These are phyloP conservation scores for Xylariomycetidae sp. DNA, from an alignment of 2,329 filamentous ascomycete species.

Conservation along the genomic window DNA sequence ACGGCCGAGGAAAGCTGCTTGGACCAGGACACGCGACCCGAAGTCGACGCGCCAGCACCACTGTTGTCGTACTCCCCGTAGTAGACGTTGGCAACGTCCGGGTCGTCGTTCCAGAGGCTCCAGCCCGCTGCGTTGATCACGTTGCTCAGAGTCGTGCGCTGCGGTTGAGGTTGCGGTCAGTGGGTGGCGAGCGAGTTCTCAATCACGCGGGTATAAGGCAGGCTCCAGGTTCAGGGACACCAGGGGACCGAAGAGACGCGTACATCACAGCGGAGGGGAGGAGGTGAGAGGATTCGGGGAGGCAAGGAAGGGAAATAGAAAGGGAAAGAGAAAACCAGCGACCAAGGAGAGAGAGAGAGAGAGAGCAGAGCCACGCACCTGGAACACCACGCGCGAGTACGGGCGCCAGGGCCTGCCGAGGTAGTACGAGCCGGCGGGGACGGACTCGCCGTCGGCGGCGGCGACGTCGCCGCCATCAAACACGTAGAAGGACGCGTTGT, in stretches of 20 bases:
- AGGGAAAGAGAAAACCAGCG: too few species aligned
- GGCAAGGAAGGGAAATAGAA: too few species aligned
- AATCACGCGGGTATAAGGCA: too few species aligned
- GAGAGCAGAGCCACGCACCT: too few species aligned
- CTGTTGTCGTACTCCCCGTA: constrained; percentile 56
- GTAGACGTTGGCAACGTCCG: constrained; percentile 44
- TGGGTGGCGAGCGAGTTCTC: too few species aligned
- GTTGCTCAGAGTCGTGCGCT: constrained; percentile 40
- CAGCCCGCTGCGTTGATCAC: constrained; percentile 57
- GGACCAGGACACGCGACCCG: constrained; percentile 41
- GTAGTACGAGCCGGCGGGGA: constrained; percentile 35
- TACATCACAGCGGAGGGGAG: too few species aligned
- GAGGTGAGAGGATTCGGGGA: too few species aligned
- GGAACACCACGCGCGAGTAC: constrained; percentile 42
- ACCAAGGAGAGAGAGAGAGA: too few species aligned
- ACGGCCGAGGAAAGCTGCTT: constrained; percentile 30
- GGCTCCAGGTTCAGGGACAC: too few species aligned
- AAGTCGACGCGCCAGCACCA: constrained; percentile 48
- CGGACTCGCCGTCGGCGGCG: constrained; percentile 31
- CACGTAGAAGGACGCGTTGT: constrained; percentile 38
- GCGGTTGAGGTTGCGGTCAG: too few species aligned
- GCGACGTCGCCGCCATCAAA: constrained; percentile 39
- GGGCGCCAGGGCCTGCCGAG: constrained; percentile 43
- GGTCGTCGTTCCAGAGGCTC: constrained; percentile 46
- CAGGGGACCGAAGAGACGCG: too few species aligned